Base-by-base conservation (phyloP, 148 eudicot species). In the Rhododendron griersonianum region DNA sequence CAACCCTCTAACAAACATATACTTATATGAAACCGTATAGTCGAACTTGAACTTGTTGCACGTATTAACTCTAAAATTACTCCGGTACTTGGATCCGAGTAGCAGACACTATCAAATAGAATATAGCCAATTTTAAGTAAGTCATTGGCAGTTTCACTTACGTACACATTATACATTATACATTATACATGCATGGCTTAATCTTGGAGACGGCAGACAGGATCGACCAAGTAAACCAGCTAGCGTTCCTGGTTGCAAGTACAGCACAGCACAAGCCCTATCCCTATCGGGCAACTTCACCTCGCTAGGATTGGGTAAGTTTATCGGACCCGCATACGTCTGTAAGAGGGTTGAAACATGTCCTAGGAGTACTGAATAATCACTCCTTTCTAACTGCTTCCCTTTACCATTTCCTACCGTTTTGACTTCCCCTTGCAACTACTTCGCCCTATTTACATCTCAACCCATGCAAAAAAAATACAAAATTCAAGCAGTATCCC, bases 381-480 rank as follows among this genome's bases (percentile, higher is more conserved):
- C 83, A 57, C 73, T 53, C 79, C 30, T 41, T 83, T 35, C 21
- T 76, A 57, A 69, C 63, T n/a, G 65, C 75, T 86, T 86, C 47
- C 61, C 41, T 51, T 75, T 50, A 65, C 39, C 80, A 13, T 15
- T 39, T 16, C 85, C 81, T 59, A 59, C 83, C 51, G 50, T 47
- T 75, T 76, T 33, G 83, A 87, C 88, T 83, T 51, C 2, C 55
- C 55, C 86, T 59, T 11, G 79, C 85, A 86, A 69, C 33, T 30
- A 69, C 84, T 84, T 63, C 14, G 41, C 71, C 83, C 45, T 86
- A 87, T 89, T 85, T 89, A 89, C 91, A 89, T 53, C 77, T 87
- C 41, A 71, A 15, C 61, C 87, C 84, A 45, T 11, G 19, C 1
- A 28, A 80, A 86, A 28, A 80, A 86, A 55, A 82, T 18, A 79